phyloP scores from a whole-genome alignment of 768 basidiomycete species.

The Tulasnella sp. region DNA sequence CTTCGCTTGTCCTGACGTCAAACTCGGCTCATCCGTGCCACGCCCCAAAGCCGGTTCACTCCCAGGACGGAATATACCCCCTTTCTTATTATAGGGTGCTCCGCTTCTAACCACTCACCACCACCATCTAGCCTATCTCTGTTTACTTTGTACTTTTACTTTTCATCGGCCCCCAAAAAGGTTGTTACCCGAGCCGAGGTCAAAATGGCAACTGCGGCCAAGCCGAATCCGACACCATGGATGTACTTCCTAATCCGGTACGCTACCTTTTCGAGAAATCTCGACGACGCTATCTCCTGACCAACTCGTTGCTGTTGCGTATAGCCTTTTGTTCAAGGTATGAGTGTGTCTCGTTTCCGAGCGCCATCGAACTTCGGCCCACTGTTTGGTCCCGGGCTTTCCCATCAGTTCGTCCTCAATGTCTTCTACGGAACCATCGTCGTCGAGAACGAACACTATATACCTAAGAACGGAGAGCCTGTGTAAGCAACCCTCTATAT shows the following conservation, averaged over 20 bases:
- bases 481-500: slow-evolving; percentile 54
- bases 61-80: too few relatives aligned
- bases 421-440: slow-evolving; percentile 91
- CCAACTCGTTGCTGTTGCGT: background rate
- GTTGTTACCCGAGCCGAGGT: background rate
- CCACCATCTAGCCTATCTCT: too few relatives aligned
- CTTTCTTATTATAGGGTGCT: background rate
- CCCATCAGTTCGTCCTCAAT: slow-evolving; percentile 70
- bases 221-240: slow-evolving; percentile 55
- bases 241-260: slow-evolving; percentile 63
- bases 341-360: background rate
- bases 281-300: background rate
- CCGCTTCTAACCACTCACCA: background rate
- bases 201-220: slow-evolving; percentile 9
- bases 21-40: background rate
- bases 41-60: background rate
- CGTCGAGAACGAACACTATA: slow-evolving; percentile 71
- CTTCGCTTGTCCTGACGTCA: background rate
- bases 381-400: background rate
- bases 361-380: background rate
- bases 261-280: background rate
- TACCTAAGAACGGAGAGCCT: slow-evolving; percentile 73
- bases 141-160: background rate
- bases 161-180: background rate
- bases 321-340: slow-evolving; percentile 43